These are phyloP conservation scores for Cadophora sp. DNA, from an alignment of 2,329 filamentous ascomycete genomes.

Conservation along the genomic window DNA sequence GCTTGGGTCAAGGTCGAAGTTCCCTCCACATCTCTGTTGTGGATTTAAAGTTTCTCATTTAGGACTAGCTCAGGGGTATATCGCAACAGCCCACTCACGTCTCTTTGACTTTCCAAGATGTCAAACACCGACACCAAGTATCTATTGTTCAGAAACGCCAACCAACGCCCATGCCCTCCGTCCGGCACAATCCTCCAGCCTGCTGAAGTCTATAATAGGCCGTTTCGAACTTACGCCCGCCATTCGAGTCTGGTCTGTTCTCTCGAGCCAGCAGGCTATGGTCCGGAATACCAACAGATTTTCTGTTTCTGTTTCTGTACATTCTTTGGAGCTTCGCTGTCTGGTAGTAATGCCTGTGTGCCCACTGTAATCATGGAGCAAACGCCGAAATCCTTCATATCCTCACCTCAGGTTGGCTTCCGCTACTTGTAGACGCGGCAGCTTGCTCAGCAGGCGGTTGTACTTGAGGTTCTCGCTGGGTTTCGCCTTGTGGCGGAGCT, in stretches of 20 bases:
- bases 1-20: background rate
- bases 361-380: background rate
- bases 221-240: background rate
- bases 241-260: background rate
- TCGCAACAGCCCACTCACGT: constrained; percentile 1
- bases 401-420: constrained; percentile 5
- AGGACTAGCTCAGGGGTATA: constrained; percentile 17
- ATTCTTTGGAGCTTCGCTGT: background rate
- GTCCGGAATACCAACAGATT: background rate
- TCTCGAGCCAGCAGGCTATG: background rate
- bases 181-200: constrained; percentile 2
- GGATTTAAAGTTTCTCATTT: constrained; percentile 8
- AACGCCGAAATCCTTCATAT: background rate
- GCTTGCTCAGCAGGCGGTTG: constrained; percentile 8
- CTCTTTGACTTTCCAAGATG: background rate
- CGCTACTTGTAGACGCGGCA: background rate
- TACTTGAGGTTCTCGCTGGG: background rate
- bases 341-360: background rate
- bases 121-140: background rate
- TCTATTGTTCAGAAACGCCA: background rate
- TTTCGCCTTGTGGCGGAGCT: background rate
- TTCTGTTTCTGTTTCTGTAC: background rate
- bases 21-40: background rate
- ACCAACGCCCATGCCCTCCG: constrained; percentile 3
- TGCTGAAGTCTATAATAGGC: constrained; percentile 6